Evolutionary conservation across 179 eudicot species (phyloP).

Genomic region (Silene noctiflora): DNA sequence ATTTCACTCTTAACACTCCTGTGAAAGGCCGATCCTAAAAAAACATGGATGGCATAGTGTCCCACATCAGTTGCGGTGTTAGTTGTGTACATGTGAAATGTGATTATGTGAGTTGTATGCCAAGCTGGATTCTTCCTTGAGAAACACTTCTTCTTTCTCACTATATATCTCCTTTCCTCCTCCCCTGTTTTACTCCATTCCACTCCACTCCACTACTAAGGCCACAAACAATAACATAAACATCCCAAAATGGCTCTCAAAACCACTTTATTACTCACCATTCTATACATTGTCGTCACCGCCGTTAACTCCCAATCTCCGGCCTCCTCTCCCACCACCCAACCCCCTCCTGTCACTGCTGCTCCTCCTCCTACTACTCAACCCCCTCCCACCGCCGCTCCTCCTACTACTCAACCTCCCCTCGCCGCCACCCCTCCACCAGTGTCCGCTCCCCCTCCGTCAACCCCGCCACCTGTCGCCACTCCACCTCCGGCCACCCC

Average conservation of each 20-base stretch:
- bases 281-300: not conserved
- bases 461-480: slow-evolving; percentile 12
- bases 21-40: too few species aligned
- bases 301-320: not conserved
- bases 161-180: not conserved
- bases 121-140: not conserved
- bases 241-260: not conserved
- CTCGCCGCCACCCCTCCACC: slow-evolving; percentile 24
- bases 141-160: not conserved
- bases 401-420: too few species aligned
- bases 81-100: too few species aligned
- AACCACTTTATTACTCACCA: not conserved
- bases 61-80: too few species aligned
- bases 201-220: not conserved
- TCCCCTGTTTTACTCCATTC: not conserved
- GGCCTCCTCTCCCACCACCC: not conserved
- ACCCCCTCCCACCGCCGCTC: slow-evolving; percentile 13
- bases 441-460: slow-evolving; percentile 14
- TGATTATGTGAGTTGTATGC: too few species aligned
- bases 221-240: not conserved
- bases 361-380: slow-evolving; percentile 8
- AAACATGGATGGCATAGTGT: too few species aligned
- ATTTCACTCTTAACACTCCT: too few species aligned
- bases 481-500: slow-evolving; percentile 22
- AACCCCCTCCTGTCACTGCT: not conserved